These are phyloP conservation scores for Clarireedia homoeocarpa DNA, from an alignment of 2,329 filamentous ascomycete genomes.

Conservation along the genomic window DNA sequence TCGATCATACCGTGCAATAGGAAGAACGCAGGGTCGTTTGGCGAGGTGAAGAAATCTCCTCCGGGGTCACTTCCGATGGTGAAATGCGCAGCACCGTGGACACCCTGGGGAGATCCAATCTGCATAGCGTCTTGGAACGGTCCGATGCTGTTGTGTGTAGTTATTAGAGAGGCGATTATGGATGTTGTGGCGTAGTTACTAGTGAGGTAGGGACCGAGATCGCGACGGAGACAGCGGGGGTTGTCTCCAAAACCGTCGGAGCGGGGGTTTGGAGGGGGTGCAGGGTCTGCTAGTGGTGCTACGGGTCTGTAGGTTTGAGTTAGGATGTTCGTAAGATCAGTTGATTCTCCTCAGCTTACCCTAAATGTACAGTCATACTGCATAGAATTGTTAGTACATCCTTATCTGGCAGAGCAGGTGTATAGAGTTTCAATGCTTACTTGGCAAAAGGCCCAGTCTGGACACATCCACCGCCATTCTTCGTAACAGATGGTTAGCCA, in stretches of 20 bases:
- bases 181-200: slow-evolving; percentile 32
- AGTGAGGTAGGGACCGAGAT: slow-evolving; percentile 32
- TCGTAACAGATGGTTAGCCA: neutral
- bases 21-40: slow-evolving; percentile 38
- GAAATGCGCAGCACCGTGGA: slow-evolving; percentile 34
- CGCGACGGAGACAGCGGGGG: slow-evolving; percentile 35
- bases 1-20: slow-evolving; percentile 39
- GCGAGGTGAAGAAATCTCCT: slow-evolving; percentile 36
- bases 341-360: slow-evolving; percentile 33
- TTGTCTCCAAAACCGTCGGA: slow-evolving; percentile 29
- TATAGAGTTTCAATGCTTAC: neutral
- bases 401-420: too few species aligned
- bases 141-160: slow-evolving; percentile 25
- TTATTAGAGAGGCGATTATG: slow-evolving; percentile 32
- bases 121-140: slow-evolving; percentile 41
- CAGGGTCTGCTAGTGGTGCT: slow-evolving; percentile 16
- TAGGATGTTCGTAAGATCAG: slow-evolving; percentile 18
- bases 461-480: slow-evolving; percentile 46
- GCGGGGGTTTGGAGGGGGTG: slow-evolving; percentile 28
- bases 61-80: slow-evolving; percentile 36
- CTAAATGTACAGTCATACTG: slow-evolving; percentile 33
- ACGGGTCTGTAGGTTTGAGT: slow-evolving; percentile 9
- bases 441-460: slow-evolving; percentile 38
- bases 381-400: neutral
- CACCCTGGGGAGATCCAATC: slow-evolving; percentile 25